Conservation (phyloP, 2,329 filamentous ascomycete species). For the Botrytis fabae region DNA sequence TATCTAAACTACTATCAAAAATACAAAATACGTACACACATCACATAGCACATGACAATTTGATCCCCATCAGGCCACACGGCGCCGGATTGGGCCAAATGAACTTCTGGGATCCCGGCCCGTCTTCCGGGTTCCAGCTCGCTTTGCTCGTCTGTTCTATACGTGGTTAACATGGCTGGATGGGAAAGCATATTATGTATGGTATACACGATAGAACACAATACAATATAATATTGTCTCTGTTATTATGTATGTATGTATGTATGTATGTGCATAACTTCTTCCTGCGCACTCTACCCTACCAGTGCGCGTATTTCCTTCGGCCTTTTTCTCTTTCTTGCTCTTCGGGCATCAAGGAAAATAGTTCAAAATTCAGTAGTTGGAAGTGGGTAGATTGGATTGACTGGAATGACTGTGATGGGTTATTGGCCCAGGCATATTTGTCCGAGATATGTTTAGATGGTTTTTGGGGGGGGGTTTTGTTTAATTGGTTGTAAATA, state of each 20-base stretch:
- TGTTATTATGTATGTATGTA: neutral
- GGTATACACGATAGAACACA: neutral
- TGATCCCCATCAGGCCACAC: neutral
- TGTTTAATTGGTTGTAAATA: neutral
- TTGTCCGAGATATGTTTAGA: neutral
- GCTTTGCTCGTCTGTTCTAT: neutral
- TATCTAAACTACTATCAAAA: neutral
- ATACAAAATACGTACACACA: neutral
- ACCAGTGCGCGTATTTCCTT: neutral
- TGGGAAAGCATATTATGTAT: neutral
- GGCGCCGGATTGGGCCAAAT: neutral
- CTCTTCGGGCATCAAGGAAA: neutral
- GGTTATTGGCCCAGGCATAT: neutral
- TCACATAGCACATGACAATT: neutral
- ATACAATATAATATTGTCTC: neutral
- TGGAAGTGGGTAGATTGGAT: neutral
- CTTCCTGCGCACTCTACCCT: neutral
- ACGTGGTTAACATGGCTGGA: neutral
- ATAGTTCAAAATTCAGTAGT: neutral
- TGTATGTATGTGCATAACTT: neutral
- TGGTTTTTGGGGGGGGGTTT: neutral
- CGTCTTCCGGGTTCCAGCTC: constrained; percentile 1
- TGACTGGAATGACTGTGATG: neutral
- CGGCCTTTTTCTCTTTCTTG: too few species aligned
- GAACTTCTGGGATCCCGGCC: neutral